Base-by-base conservation (phyloP, 2,329 filamentous ascomycete genomes). In the Botrytis hyacinthi region DNA sequence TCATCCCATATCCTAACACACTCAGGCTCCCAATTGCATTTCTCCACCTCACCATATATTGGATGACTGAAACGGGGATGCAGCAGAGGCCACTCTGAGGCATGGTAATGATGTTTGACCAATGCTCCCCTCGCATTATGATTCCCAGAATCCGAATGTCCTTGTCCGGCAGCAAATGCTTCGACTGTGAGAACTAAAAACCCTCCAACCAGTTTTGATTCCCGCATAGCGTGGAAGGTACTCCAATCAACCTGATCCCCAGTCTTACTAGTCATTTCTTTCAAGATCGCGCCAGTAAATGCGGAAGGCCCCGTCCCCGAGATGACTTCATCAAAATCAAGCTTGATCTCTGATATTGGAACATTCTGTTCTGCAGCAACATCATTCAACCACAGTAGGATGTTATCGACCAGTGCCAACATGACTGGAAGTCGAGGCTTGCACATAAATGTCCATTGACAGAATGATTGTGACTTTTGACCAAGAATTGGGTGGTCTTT, bases 91-190 rank as follows among this genome's bases (percentile, higher is more conserved):
- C 91, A 93, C 74, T 89, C 87, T 1, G 90, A 93, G 0, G 91
- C 91, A 80, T 93, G 91, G 78, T 92, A 93, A 81, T 93, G 90
- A 79, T 93, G 91, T 81, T 90, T 91, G 37, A 93, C 90, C 1
- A 93, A 84, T 2, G 91, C 91, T 32, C 86, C 86, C 69, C 89
- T 85, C 1, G 90, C 86, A 70, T 91, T 86, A 81, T 93, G 91
- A 78, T 90, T 92, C 22, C 91, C 91, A 0, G 90, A 92, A 79
- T 93, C 88, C 0, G 91, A 93, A 81, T 93, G 91, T 20, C 91
- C 91, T 80, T 93, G 91, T 20, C 91, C 91, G 0, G 91, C 91
- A 22, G 91, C 91, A 77, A 93, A 93, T 0, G 90, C 90, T 81
- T 93, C 90, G 7, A 93, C 90, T 2, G 90, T 90, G 22, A 92